Base-by-base conservation (phyloP, 352 stramenopile species). In the Globisporangium yorkense region DNA sequence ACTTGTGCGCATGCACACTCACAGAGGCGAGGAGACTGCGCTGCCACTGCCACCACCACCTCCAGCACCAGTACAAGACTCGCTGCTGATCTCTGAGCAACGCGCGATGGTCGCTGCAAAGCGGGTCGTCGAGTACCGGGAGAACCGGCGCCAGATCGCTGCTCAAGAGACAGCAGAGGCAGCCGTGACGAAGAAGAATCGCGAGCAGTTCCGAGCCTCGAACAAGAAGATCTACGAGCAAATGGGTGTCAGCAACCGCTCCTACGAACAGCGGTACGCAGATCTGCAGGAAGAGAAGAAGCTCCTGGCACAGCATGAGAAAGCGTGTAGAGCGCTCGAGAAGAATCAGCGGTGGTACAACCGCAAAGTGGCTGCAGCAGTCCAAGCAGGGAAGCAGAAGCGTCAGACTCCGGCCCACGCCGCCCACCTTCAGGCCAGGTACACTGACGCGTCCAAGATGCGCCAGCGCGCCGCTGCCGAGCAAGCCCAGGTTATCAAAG, bases 281-380 rank as follows among this genome's bases (percentile, higher is more conserved):
- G 39, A 70, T 54, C 68, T 66, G 18, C 2, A 58, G 27, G 67
- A 66, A 15, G 45, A 58, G n/a, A 66, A 63, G 12, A 57, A 62
- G 39, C 51, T 70, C 20, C 21, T 44, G n/a, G 70, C 63, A 29
- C 2, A 60, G 16, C 47, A 62, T 37, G 46, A 70, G 47, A 35
- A 49, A 6, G 55, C 58, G 13, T 44, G 37, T 24, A 54, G 45
- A 16, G 59, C 59, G 7, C 41, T 68, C 16, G 67, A 75, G 29
- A 52, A 52, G 9, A 61, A 71, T 51, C 58, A 74, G 50, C 72
- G 65, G 5, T 81, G 72, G 67, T 77, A 75, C 63, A 79, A 77
- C 33, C 55, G 33, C 21, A 56, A 57, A 44, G 15, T 63, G 44
- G 15, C 18, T 33, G 18, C 41, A 4, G 53, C 52, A 4, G 54